Conservation (phyloP, 2,329 filamentous ascomycete genomes). For the Cordyceps cateniannulata region DNA sequence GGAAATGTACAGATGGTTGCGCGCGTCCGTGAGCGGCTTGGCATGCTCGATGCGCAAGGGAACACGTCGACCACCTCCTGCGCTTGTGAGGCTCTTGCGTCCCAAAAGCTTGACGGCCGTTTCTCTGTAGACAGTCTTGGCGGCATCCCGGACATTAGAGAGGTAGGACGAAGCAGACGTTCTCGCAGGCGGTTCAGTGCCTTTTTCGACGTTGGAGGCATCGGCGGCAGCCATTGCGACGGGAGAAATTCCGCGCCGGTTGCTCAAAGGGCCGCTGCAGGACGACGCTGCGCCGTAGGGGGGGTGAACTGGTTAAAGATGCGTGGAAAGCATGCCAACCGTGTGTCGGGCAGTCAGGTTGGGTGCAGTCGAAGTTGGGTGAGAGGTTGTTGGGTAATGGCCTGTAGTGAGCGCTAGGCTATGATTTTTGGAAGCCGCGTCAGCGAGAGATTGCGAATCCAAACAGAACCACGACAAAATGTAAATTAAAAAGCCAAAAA, state of each 20-base stretch:
- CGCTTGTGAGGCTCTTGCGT: slow-evolving; percentile 62
- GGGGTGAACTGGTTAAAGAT: neutral
- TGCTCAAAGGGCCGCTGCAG: neutral
- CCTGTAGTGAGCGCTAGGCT: neutral
- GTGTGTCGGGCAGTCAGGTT: neutral
- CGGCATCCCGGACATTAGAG: slow-evolving; percentile 3
- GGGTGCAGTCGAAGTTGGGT: neutral
- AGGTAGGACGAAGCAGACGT: neutral
- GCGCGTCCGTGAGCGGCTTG: slow-evolving; percentile 40
- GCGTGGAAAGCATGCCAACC: neutral
- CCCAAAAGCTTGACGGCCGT: slow-evolving; percentile 47
- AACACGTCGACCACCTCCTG: slow-evolving; percentile 54
- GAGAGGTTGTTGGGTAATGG: neutral
- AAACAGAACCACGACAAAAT: too few relatives aligned
- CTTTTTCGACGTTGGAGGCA: neutral
- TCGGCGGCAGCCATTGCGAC: neutral
- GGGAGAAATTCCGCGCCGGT: neutral
- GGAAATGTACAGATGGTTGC: slow-evolving; percentile 39
- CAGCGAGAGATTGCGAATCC: neutral
- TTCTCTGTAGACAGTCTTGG: slow-evolving; percentile 27
- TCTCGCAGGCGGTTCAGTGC: neutral
- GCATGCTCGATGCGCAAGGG: slow-evolving; percentile 34
- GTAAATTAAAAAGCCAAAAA: neutral
- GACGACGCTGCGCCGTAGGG: neutral
- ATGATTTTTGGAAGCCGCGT: neutral